phyloP scores from a whole-genome alignment of 108 stramenopile species.

The Nannochloropsis oceanica region DNA sequence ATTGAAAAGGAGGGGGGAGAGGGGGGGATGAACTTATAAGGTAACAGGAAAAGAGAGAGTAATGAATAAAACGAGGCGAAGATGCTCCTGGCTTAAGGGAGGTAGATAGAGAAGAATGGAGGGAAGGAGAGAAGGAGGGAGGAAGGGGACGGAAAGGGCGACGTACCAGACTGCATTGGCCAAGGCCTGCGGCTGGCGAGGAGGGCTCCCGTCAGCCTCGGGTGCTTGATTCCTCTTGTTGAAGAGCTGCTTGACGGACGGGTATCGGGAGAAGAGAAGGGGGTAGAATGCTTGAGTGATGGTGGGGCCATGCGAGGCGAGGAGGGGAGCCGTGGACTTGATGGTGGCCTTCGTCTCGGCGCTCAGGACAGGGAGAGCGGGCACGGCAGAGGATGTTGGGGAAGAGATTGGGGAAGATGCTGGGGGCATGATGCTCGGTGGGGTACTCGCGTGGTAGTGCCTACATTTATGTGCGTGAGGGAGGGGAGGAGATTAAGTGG shows the following conservation, averaged over 20 bases:
- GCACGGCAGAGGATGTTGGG: neutral
- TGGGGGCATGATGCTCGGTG: neutral
- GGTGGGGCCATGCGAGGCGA: conserved; percentile 2
- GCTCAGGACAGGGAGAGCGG: neutral
- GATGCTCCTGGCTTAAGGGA: no score
- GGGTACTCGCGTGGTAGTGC: neutral
- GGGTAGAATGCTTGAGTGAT: conserved; percentile 15
- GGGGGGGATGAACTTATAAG: no score
- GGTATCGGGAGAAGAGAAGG: conserved; percentile 14
- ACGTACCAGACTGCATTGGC: conserved; percentile 7
- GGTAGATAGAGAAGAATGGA: no score
- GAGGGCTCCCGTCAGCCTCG: neutral
- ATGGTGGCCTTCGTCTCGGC: neutral
- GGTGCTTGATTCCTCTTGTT: conserved; percentile 14
- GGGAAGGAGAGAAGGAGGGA: no score
- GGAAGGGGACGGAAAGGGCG: no score
- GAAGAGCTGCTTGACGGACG: conserved; percentile 17
- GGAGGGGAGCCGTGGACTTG: conserved; percentile 20
- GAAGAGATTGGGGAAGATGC: neutral
- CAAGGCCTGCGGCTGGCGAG: conserved; percentile 14
- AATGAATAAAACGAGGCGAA: no score
- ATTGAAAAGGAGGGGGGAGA: no score
- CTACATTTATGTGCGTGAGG: no score
- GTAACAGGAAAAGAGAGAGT: no score
- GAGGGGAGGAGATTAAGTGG: no score